Conservation (phyloP, 805 yeast species). For the Ogataea sp. region DNA sequence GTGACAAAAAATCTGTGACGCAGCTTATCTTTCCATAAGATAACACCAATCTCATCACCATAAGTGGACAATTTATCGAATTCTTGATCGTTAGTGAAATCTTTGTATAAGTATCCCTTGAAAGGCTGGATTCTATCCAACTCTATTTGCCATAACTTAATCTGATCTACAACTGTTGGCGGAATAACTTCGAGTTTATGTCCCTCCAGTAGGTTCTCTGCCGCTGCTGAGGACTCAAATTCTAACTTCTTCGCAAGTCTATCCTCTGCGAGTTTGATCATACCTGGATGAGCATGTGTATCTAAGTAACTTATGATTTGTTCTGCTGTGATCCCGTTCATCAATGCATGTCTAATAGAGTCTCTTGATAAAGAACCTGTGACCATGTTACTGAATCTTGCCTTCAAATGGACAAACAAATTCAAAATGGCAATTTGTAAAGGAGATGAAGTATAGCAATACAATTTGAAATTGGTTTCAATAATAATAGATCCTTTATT, state of each 20-base stretch:
- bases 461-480: slow-evolving; percentile 89
- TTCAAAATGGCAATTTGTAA: slow-evolving; percentile 89
- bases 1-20: slow-evolving; percentile 78
- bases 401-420: slow-evolving; percentile 75
- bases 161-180: slow-evolving; percentile 96
- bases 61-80: slow-evolving; percentile 64
- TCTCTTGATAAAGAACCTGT: slow-evolving; percentile 91
- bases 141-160: slow-evolving; percentile 93
- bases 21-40: slow-evolving; percentile 74
- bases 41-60: slow-evolving; percentile 86
- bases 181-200: slow-evolving; percentile 60
- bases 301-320: slow-evolving; percentile 86
- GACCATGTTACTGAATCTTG: slow-evolving; percentile 87
- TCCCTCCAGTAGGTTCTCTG: slow-evolving; percentile 22
- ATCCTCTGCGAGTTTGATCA: slow-evolving; percentile 69
- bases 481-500: slow-evolving; percentile 66
- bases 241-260: slow-evolving; percentile 59
- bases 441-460: slow-evolving; percentile 91
- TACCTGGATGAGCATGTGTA: slow-evolving; percentile 90
- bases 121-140: slow-evolving; percentile 83
- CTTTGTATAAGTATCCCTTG: slow-evolving; percentile 83
- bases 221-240: slow-evolving; percentile 36
- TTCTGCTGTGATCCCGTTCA: slow-evolving; percentile 89
- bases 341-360: slow-evolving; percentile 74
- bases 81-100: slow-evolving; percentile 71